phyloP scores from a whole-genome alignment of 768 basidiomycete species.

The Trametes cubensis region DNA sequence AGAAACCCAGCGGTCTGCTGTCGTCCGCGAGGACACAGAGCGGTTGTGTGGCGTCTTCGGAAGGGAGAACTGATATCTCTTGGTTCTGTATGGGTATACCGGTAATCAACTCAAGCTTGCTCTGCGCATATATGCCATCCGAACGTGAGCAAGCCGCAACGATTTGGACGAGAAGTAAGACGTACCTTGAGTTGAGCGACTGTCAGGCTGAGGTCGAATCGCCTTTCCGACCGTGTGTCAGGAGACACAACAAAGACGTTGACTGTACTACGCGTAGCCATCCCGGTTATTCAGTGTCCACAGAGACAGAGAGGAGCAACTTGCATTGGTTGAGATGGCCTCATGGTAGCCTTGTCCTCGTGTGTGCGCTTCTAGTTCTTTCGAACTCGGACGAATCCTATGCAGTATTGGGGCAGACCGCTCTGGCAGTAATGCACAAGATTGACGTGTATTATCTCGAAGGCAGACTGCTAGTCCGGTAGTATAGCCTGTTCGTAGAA shows the following conservation, averaged over 20 bases:
- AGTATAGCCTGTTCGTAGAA: too few relatives aligned
- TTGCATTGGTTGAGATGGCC: conserved; percentile 30
- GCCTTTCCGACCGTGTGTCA: conserved; percentile 89
- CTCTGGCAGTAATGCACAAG: too few relatives aligned
- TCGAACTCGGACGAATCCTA: not conserved
- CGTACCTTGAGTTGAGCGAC: conserved; percentile 82
- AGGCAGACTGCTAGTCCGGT: too few relatives aligned
- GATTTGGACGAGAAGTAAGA: not conserved
- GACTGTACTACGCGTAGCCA: conserved; percentile 49
- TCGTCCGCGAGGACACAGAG: conserved; percentile 68
- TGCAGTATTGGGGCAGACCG: too few relatives aligned
- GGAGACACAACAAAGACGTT: conserved; percentile 82
- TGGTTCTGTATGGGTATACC: conserved; percentile 83
- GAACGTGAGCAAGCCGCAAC: not conserved
- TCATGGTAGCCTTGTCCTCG: conserved; percentile 7
- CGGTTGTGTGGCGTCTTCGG: conserved; percentile 53
- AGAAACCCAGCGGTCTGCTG: conserved; percentile 67
- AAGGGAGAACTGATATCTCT: conserved; percentile 60
- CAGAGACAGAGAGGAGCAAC: not conserved
- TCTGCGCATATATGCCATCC: conserved; percentile 18
- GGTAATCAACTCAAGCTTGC: conserved; percentile 87
- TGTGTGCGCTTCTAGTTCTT: not conserved
- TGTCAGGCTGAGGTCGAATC: conserved; percentile 74
- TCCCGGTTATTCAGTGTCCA: not conserved
- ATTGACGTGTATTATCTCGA: too few relatives aligned